Evolutionary conservation across 345 rosid species (phyloP), one percentile per base, ranked within the genome.

Genomic region (Eutrema heterophyllum): DNA sequence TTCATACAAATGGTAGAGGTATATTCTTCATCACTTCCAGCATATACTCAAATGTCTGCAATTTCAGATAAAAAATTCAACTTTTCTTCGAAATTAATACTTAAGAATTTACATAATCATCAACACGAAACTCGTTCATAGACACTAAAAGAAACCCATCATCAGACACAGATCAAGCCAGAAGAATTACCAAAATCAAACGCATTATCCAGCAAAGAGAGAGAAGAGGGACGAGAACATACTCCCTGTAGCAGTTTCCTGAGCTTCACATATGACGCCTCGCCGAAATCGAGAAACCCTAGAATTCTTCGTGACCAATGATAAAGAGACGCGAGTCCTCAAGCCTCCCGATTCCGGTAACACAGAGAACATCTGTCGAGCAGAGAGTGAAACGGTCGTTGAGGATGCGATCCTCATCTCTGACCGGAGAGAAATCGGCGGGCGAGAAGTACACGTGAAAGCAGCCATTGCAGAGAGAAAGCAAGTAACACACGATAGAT

Each of bases 261-360:
- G 84, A 82, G 87, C 88, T 79, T 88, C 85, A 66, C 89, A 85
- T 48, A 81, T 77, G 40, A 86, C 59, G 45, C 70, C 67, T 26
- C 83, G 62, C 18, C 70, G 62, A 27, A 64, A 64, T 64, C 73
- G 45, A 24, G 79, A 81, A 80, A 61, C 83, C 81, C 64, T 67
- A 50, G 71, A 44, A 68, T 40, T 74, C 64, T 68, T 83, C 7
- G 83, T 52, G 27, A 78, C 53, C 21, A 73, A 67, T 39, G 84
- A 57, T 14, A 75, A 46, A 43, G 81, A 78, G 33, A 70, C 48
- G 12, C 81, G 83, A 62, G 83, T 71, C 83, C 76, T 87, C 75
- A 89, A 46, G 41, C 83, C 88, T 59, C 62, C 32, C 44, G 80
- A 85, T 64, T 77, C 87, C 16, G 84, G 81, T 38, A 80, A 74